phyloP scores from a whole-genome alignment of 176 grass and related monocot genomes.

The Leersia perrieri region DNA sequence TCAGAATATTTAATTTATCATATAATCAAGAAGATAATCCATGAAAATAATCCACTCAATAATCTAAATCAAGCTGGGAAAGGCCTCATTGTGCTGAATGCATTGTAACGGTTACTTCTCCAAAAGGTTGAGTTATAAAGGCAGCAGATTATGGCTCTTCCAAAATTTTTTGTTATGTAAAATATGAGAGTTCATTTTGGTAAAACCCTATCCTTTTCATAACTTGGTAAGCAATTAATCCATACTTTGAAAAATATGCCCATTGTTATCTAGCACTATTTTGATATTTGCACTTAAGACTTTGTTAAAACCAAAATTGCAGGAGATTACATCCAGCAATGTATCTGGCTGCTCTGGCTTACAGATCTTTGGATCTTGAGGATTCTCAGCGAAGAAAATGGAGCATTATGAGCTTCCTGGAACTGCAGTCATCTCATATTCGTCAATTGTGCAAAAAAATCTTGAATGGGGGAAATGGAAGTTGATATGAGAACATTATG shows the following conservation, averaged over 20 bases:
- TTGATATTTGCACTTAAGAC: background rate
- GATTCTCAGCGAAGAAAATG: conserved; percentile 64
- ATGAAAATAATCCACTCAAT: too few relatives aligned
- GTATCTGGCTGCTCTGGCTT: conserved; percentile 80
- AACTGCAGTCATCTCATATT: conserved; percentile 54
- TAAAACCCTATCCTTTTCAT: background rate
- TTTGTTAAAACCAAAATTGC: conserved; percentile 30
- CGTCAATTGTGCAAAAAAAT: conserved; percentile 41
- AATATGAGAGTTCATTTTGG: background rate
- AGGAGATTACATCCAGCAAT: conserved; percentile 97
- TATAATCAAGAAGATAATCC: too few relatives aligned
- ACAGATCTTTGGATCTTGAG: conserved; percentile 92
- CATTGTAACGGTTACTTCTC: conserved; percentile 1
- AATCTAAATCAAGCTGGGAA: too few relatives aligned
- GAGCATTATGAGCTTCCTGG: conserved; percentile 43
- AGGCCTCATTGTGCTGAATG: background rate
- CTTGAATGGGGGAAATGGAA: conserved; percentile 24
- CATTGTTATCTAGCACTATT: background rate
- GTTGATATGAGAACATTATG: conserved; percentile 26
- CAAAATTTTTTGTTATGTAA: too few relatives aligned
- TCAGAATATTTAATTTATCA: too few relatives aligned
- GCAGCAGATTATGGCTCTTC: background rate
- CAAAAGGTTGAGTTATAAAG: background rate
- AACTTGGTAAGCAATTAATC: background rate
- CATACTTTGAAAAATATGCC: background rate